phyloP scores from a whole-genome alignment of 164 flowering plant genomes.

The Vitis rotundifolia region DNA sequence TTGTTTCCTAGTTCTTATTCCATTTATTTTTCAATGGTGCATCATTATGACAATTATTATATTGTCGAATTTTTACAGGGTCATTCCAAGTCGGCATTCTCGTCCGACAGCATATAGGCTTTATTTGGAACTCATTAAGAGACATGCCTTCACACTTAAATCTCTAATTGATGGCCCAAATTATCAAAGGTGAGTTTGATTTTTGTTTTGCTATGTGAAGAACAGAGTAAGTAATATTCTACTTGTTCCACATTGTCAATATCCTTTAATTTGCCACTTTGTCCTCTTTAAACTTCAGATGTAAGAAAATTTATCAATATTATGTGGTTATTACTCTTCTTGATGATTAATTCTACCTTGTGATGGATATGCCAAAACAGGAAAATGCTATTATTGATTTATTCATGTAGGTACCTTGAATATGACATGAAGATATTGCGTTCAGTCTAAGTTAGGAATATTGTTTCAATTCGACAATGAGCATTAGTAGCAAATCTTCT shows the following conservation, averaged over 20 bases:
- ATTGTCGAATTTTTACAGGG: conserved; percentile 33
- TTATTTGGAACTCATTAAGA: conserved; percentile 62
- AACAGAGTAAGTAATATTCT: neutral
- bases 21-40: neutral
- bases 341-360: too few species aligned
- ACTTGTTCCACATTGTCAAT: neutral
- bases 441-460: too few species aligned
- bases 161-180: conserved; percentile 34
- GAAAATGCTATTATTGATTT: too few species aligned
- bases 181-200: conserved; percentile 42
- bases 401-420: too few species aligned
- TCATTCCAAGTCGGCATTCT: conserved; percentile 43
- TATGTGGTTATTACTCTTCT: too few species aligned
- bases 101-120: conserved; percentile 63
- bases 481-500: too few species aligned
- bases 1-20: neutral
- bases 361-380: too few species aligned
- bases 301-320: too few species aligned
- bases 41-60: neutral
- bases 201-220: neutral
- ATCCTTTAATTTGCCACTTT: too few species aligned
- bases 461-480: too few species aligned
- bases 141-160: conserved; percentile 42
- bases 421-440: too few species aligned
- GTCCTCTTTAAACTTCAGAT: too few species aligned